Base-by-base conservation (phyloP, 148 eudicot species). In the Tetragonia tetragonoides region DNA sequence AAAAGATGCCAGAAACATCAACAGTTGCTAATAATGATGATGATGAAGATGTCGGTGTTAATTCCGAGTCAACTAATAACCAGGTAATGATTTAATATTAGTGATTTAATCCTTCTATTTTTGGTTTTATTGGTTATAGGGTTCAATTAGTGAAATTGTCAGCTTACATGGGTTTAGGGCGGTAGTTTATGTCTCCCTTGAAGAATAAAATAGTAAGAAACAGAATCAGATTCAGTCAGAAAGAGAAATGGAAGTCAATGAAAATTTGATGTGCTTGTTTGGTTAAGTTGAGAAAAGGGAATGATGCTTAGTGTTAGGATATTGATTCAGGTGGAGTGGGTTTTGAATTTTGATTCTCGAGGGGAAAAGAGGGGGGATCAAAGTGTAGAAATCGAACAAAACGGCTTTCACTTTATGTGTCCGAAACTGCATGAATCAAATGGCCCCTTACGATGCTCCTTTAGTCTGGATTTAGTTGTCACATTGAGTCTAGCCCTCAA, bases 51-150 rank as follows among this genome's bases (percentile, higher is more conserved):
- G 75, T 77, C 79, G 73, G 83, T 16, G 81, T 70, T 44, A 44
- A 64, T 79, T 66, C 77, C 7, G 85, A 81, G 73, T 68, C 85
- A 12, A 79, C 42, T 28, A 80, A 69, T 54, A 68, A 78, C 46
- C 85, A 83, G 88, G 88, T 86, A 49, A 34, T 38, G 15, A 28
- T 54, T 44, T 21, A 74, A 69, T 7, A 24, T 63, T 10, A 14
- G 1, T 14, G 4, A 51, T 42, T 59, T 78, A 4, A 1, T 56
- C 23, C 24, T 61, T 46, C 39, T 12, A 1, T 49, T 73, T 79
- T 72, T 51, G 28, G 47, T 37, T 28, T 42, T 12, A 42, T 57
- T 34, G 3, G 23, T 61, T 34, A 62, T 7, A 8, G 68, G 3
- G 10, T 10, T 77, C 7, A 56, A 68, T 69, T 2, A 24, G 51